phyloP scores from a whole-genome alignment of 148 eudicot species.

The Simmondsia chinensis region DNA sequence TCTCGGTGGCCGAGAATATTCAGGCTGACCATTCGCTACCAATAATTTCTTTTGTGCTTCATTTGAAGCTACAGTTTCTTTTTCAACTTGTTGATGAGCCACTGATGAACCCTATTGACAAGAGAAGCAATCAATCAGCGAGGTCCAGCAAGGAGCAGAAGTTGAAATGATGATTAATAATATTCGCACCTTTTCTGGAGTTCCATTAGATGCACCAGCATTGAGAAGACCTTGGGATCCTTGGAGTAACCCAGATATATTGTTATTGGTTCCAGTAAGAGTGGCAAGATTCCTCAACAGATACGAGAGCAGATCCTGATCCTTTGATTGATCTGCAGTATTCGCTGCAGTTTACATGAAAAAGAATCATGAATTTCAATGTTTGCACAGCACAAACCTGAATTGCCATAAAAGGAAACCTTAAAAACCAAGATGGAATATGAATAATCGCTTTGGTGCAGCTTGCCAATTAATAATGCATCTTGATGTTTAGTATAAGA shows the following conservation, averaged over 20 bases:
- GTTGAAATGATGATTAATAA: not conserved
- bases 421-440: too few relatives aligned
- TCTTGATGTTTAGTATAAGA: too few relatives aligned
- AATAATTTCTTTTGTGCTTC: constrained; percentile 18
- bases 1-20: constrained; percentile 17
- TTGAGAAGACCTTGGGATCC: constrained; percentile 44
- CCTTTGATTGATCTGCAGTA: constrained; percentile 51
- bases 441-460: too few relatives aligned
- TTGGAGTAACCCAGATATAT: constrained; percentile 26
- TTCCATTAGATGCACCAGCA: constrained; percentile 32
- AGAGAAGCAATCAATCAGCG: constrained; percentile 10
- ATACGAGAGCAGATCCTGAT: constrained; percentile 80
- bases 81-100: constrained; percentile 22
- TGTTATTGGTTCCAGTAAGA: constrained; percentile 30
- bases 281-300: constrained; percentile 66
- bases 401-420: too few relatives aligned
- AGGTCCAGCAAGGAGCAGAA: constrained; percentile 3
- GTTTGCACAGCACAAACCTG: not conserved
- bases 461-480: too few relatives aligned
- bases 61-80: constrained; percentile 13
- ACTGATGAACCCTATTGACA: constrained; percentile 33
- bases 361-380: not conserved
- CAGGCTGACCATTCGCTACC: constrained; percentile 13
- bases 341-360: constrained; percentile 45
- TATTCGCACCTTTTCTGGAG: constrained; percentile 49